Percentiles rank a stretch among this genome's conserved stretches.
Conservation (phyloP, 257 asterid genomes). For the Forsythia suspensa region DNA sequence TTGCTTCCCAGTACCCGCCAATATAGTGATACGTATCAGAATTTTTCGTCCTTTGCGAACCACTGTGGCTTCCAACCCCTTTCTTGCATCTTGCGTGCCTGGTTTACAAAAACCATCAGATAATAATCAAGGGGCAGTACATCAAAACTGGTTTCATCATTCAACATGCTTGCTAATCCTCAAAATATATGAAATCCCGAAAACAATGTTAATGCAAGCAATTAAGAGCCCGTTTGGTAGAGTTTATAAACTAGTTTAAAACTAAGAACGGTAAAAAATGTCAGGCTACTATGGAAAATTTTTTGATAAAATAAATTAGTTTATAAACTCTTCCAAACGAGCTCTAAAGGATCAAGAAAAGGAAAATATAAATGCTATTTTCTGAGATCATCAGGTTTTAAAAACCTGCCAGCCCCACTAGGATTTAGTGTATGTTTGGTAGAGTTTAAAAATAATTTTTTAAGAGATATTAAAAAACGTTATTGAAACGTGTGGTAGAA, state of each 20-base stretch:
- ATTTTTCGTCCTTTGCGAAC: constrained; percentile 69
- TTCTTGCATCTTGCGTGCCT: constrained; percentile 95
- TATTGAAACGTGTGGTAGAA: too few relatives aligned
- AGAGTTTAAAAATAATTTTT: too few relatives aligned
- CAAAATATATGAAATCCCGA: background rate
- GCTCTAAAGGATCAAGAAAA: background rate
- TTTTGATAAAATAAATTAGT: too few relatives aligned
- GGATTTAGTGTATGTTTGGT: too few relatives aligned
- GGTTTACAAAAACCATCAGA: constrained; percentile 23
- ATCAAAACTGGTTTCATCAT: background rate
- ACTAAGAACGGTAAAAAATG: too few relatives aligned
- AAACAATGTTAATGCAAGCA: background rate
- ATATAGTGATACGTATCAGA: constrained; percentile 47
- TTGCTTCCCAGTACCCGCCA: constrained; percentile 97
- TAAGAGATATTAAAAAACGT: too few relatives aligned
- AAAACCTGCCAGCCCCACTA: background rate
- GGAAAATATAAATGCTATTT: background rate
- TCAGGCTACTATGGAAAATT: too few relatives aligned
- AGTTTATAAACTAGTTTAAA: too few relatives aligned
- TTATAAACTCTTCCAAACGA: too few relatives aligned
- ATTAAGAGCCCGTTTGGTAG: background rate
- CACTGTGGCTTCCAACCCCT: constrained; percentile 88
- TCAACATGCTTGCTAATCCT: background rate
- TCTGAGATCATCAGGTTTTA: background rate
- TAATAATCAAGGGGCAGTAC: background rate